These are phyloP conservation scores for peach (Prunus persica) DNA, from an alignment of 306 rosid species.

Conservation along the genomic window Prunus_persica_NCBIv2 NC_034011.1:1670001-1670500, in stretches of 20 bases:
- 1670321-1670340: background rate
- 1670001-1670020: background rate
- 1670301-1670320: background rate
- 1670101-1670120: background rate
- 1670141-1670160: background rate
- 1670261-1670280: too few relatives aligned
- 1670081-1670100: conserved; percentile 83
- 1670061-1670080: conserved; percentile 57
- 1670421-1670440: too few relatives aligned
- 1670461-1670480: too few relatives aligned
- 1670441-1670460: too few relatives aligned
- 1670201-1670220: background rate
- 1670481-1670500: too few relatives aligned
- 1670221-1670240: background rate
- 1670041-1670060: background rate
- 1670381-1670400: too few relatives aligned
- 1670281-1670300: too few relatives aligned
- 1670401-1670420: too few relatives aligned
- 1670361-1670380: background rate
- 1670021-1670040: too few relatives aligned
- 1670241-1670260: too few relatives aligned
- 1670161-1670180: background rate
- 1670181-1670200: background rate
- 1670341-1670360: background rate
- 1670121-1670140: background rate